A percentile compares a stretch with the other conserved stretches of the same genome.
Evolutionary conservation across 805 yeast species (phyloP).

Genomic region (Wickerhamomyces queroliae): DNA sequence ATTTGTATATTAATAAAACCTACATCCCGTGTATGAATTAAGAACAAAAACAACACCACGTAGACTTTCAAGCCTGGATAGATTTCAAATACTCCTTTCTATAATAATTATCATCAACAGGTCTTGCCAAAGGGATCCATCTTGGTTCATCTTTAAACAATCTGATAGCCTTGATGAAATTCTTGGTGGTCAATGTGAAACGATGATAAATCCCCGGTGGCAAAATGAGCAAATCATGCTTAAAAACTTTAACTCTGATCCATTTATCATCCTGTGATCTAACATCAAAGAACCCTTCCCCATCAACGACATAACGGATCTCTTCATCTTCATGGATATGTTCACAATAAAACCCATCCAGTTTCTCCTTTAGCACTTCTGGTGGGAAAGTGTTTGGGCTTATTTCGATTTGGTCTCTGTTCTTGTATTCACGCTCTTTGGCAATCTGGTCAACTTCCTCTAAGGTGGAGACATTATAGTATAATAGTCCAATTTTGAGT

Average conservation of each 20-base stretch:
- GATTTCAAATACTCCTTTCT: constrained; percentile 39
- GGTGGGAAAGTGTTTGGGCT: constrained; percentile 57
- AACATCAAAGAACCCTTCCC: constrained; percentile 90
- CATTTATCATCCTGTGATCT: constrained; percentile 59
- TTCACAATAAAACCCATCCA: constrained; percentile 69
- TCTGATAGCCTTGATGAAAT: constrained; percentile 71
- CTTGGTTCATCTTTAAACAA: constrained; percentile 93
- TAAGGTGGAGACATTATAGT: constrained; percentile 42
- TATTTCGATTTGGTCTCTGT: constrained; percentile 67
- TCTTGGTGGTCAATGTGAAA: constrained; percentile 64
- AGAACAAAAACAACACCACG: constrained; percentile 1
- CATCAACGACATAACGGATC: constrained; percentile 83
- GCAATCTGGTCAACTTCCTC: constrained; percentile 65
- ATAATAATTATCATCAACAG: constrained; percentile 42
- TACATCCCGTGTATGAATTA: too few species aligned
- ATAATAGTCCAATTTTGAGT: constrained; percentile 60
- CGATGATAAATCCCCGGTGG: constrained; percentile 97
- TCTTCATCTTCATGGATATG: constrained; percentile 98
- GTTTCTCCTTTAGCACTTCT: constrained; percentile 57
- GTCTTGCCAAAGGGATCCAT: constrained; percentile 84
- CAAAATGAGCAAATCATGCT: constrained; percentile 61
- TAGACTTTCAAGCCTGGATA: constrained; percentile 10
- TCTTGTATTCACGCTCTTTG: constrained; percentile 62
- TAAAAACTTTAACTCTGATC: constrained; percentile 65
- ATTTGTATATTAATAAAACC: too few species aligned